phyloP scores from a whole-genome alignment of 768 basidiomycete genomes.

The Suillus americanus region DNA sequence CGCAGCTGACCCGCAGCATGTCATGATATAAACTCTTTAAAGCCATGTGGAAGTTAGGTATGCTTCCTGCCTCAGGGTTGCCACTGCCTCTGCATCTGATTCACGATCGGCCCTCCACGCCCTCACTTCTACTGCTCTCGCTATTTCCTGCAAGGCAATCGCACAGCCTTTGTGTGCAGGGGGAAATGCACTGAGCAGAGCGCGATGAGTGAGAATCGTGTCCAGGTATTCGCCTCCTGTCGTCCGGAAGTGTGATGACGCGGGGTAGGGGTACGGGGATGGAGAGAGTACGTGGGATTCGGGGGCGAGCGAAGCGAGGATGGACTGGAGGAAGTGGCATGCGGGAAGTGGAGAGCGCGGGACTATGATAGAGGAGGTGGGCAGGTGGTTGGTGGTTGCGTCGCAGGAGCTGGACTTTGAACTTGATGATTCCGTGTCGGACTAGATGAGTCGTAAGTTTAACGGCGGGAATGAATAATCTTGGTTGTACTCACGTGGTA shows the following conservation, averaged over 20 bases:
- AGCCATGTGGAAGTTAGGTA: slow-evolving; percentile 43
- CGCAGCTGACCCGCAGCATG: neutral
- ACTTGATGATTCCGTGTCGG: slow-evolving; percentile 47
- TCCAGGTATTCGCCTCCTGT: slow-evolving; percentile 79
- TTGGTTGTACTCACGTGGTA: slow-evolving; percentile 36
- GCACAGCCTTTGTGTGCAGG: slow-evolving; percentile 64
- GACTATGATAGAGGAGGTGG: slow-evolving; percentile 17
- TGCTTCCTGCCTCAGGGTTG: slow-evolving; percentile 69
- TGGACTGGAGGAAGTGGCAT: slow-evolving; percentile 62
- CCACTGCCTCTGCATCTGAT: slow-evolving; percentile 66
- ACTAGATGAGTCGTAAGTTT: slow-evolving; percentile 27
- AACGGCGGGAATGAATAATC: neutral
- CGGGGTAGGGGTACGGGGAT: slow-evolving; percentile 31
- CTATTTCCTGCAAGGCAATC: slow-evolving; percentile 63
- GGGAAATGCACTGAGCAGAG: slow-evolving; percentile 62
- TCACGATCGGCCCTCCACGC: slow-evolving; percentile 73
- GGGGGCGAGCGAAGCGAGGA: slow-evolving; percentile 55
- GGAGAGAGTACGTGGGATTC: slow-evolving; percentile 35
- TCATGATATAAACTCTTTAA: neutral
- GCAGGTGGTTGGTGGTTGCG: slow-evolving; percentile 10
- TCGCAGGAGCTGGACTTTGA: slow-evolving; percentile 41
- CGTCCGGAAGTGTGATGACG: slow-evolving; percentile 39
- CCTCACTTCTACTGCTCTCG: slow-evolving; percentile 58
- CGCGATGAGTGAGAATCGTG: slow-evolving; percentile 75
- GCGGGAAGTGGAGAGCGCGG: slow-evolving; percentile 36